Evolutionary conservation across 305 asterid genomes (phyloP), one percentile per base, ranked within the genome.

Genomic region (Fraxinus platypoda): DNA sequence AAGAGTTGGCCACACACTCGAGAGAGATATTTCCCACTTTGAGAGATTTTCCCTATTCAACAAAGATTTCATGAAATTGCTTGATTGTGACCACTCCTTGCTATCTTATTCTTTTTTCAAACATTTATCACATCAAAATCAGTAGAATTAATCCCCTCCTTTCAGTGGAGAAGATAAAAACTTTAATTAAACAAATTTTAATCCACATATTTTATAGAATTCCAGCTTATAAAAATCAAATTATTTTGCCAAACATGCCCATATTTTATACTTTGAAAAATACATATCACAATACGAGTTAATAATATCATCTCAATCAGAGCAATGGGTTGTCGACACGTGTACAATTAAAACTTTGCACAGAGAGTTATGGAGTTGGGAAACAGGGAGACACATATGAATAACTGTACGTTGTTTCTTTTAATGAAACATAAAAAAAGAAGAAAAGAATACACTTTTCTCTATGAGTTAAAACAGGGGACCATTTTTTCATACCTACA

Each of bases 341-440:
- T 81, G 81, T 3, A 66, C 73, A 26, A 9, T 9, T 66, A 7
- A 2, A 66, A 66, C 25, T 21, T 59, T 66, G 74, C 31, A 62
- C 31, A 9, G 6, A 8, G 34, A 8, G 33, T 62, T 62, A 2
- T 25, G 33, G 33, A 73, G 75, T 76, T 80, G 74, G 75, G 62
- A 52, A 52, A 81, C 81, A 11, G 64, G 64, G 88, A 43, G 86
- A 52, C 77, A 75, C 52, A 30, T 13, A 77, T 68, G 41, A 71
- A n/a, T 13, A 31, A 6, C 19, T 59, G 78, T 72, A 81, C 85
- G 81, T 87, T 92, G 95, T 89, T 92, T 85, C 94, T 88, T 92
- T 90, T 89, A 90, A 90, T 92, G 94, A 89, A 92, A 90, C 94
- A 92, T 86, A 52, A 2, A 62, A 76, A 85, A 82, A 54, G 82